Percentiles rank a stretch among this genome's conserved stretches.
Evolutionary conservation across 331 rosid genomes (phyloP).

Genomic region (Quercus phellos): DNA sequence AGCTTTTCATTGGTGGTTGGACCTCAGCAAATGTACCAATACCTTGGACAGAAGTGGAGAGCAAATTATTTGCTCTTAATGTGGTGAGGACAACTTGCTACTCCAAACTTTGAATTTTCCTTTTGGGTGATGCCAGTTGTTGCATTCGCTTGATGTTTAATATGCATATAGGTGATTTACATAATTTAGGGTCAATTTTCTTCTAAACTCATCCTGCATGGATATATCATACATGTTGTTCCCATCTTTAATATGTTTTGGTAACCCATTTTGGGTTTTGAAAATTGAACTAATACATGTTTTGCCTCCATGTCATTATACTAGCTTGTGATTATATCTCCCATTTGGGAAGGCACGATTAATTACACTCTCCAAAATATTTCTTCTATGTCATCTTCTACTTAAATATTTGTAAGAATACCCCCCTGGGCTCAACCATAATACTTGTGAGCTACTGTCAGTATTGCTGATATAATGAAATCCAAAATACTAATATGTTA

Average conservation of each 20-base stretch:
- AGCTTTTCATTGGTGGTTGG: conserved; percentile 82
- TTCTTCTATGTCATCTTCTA: not conserved
- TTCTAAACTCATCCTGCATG: not conserved
- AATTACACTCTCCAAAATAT: not conserved
- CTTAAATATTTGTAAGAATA: not conserved
- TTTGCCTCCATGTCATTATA: not conserved
- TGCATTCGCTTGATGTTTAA: not conserved
- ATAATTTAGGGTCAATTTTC: not conserved
- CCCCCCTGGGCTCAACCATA: not conserved
- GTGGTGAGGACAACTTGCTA: conserved; percentile 59
- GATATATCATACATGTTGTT: not conserved
- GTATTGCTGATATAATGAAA: not conserved
- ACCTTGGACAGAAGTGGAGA: conserved; percentile 92
- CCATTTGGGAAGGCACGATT: not conserved
- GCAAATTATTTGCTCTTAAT: conserved; percentile 89
- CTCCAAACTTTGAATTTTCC: conserved; percentile 6
- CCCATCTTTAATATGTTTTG: not conserved
- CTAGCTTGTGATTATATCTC: not conserved
- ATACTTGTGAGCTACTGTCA: not conserved
- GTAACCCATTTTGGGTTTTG: not conserved
- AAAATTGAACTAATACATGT: not conserved
- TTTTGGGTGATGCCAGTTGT: conserved; percentile 21
- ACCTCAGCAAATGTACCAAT: conserved; percentile 61
- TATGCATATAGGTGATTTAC: not conserved
- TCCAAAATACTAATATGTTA: too few relatives aligned